Conservation (phyloP, 169 alveolate species). For the Cryptosporidium tyzzeri region DNA sequence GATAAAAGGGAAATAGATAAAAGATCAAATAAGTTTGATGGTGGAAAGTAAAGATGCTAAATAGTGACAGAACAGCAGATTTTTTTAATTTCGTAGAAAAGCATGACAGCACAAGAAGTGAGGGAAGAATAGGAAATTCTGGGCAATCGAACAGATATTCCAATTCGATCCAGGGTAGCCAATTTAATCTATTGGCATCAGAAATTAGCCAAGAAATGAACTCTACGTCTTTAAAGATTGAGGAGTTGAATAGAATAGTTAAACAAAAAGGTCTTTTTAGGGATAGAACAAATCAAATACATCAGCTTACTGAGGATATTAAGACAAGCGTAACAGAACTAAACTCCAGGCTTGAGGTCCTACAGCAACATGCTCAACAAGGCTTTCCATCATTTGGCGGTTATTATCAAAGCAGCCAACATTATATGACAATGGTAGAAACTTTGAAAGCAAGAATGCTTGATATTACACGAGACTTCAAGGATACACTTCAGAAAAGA, state of each 20-base stretch:
- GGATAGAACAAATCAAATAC: conserved; percentile 79
- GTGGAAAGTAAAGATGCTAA: conserved; percentile 19
- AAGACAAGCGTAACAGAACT: conserved; percentile 79
- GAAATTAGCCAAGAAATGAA: conserved; percentile 79
- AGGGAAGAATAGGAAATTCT: conserved; percentile 14
- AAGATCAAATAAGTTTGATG: background rate
- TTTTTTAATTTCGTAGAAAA: conserved; percentile 50
- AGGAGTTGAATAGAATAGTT: conserved; percentile 77
- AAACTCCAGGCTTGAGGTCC: conserved; percentile 72
- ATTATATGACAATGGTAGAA: conserved; percentile 65
- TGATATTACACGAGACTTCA: conserved; percentile 79
- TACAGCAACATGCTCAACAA: conserved; percentile 71
- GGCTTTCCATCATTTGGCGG: conserved; percentile 71
- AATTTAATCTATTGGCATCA: conserved; percentile 78
- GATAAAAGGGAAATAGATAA: background rate
- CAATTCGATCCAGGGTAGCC: conserved; percentile 77
- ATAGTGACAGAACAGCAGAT: conserved; percentile 64
- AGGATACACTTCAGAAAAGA: conserved; percentile 74
- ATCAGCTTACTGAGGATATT: conserved; percentile 80
- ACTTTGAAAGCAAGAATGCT: conserved; percentile 76
- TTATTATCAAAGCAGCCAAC: conserved; percentile 73
- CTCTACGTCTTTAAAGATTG: conserved; percentile 77
- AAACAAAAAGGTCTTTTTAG: conserved; percentile 80
- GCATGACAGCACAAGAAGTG: conserved; percentile 30
- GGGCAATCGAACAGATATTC: conserved; percentile 62